Conservation (phyloP, 352 stramenopile species). For the Pythium periplocum region DNA sequence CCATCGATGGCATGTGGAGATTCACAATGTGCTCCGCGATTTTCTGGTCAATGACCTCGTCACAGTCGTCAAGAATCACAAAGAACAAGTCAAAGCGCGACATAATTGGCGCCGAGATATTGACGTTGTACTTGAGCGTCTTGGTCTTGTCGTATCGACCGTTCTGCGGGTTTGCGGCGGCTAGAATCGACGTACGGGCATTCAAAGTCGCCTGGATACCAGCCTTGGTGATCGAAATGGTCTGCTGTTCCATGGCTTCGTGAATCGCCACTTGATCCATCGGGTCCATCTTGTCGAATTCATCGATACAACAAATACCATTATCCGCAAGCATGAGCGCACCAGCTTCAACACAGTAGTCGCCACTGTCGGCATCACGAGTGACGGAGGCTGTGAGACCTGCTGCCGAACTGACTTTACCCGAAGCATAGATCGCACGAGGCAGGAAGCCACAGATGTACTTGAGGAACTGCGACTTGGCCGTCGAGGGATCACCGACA, state of each 20-base stretch:
- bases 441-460: constrained; percentile 93
- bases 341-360: constrained; percentile 90
- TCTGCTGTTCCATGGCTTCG: constrained; percentile 99
- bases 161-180: constrained; percentile 97
- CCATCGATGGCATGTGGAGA: constrained; percentile 85
- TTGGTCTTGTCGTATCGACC: constrained; percentile 92
- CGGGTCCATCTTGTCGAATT: constrained; percentile 99
- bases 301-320: constrained; percentile 99
- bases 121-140: constrained; percentile 87
- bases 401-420: constrained; percentile 97
- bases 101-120: constrained; percentile 96
- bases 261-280: constrained; percentile 98
- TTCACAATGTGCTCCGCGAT: constrained; percentile 98
- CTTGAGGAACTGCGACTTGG: constrained; percentile 99
- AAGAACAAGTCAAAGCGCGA: constrained; percentile 99
- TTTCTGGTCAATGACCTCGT: constrained; percentile 91
- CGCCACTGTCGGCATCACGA: constrained; percentile 91
- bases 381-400: constrained; percentile 97
- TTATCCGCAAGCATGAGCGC: constrained; percentile 98
- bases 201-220: constrained; percentile 99
- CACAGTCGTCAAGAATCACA: constrained; percentile 97
- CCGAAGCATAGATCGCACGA: constrained; percentile 97
- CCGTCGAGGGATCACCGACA: constrained; percentile 96
- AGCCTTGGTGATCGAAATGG: constrained; percentile 98
- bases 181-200: constrained; percentile 98